Evolutionary conservation across 164 flowering plant genomes (phyloP), one percentile per base, ranked within the genome.

Genomic region (Vitis riparia): DNA sequence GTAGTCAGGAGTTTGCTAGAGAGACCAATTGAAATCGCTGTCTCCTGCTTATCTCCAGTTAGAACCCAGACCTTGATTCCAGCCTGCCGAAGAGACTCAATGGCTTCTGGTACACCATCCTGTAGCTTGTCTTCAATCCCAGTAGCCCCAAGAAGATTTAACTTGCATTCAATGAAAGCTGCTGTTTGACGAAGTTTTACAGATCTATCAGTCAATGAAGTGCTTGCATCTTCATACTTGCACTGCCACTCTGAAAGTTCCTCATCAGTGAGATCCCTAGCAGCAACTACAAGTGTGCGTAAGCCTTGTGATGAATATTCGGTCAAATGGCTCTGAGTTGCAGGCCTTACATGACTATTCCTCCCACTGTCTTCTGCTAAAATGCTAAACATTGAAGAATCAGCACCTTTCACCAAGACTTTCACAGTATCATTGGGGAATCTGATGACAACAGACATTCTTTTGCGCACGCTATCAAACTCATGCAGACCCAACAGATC

Each of bases 11-110:
- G 92, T 68, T 81, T 87, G 90, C 95, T 91, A 56, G 98, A 91
- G 62, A 90, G 90, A 68, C 89, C 98, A 75, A 93, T 93, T 52
- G 98, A 93, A 76, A 93, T 89, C 63, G 98, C 98, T 48, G 98
- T 93, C 73, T 93, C 98, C 74, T 93, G 98, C 81, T 93, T 93
- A 80, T 93, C 98, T 14, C 98, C 98, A 62, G 98, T 93, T 70
- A 93, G 86, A 76, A 93, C 97, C 97, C 97, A 93, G 70, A 93
- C 95, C 69, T 90, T 91, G 59, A 93, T 90, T 74, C 98, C 98
- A 49, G 98, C 98, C 80, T 90, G 89, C 51, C 98, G 77, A 16
- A 93, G 95, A 64, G 95, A 87, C 78, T 93, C 98, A 72, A 93
- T 93, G 72, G 98, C 68, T 82, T 93, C 97, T 15, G 98, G 98